Evolutionary conservation across 179 eudicot species (phyloP), one percentile per base, ranked within the genome.

Genomic region (Amaranthus tricolor): DNA sequence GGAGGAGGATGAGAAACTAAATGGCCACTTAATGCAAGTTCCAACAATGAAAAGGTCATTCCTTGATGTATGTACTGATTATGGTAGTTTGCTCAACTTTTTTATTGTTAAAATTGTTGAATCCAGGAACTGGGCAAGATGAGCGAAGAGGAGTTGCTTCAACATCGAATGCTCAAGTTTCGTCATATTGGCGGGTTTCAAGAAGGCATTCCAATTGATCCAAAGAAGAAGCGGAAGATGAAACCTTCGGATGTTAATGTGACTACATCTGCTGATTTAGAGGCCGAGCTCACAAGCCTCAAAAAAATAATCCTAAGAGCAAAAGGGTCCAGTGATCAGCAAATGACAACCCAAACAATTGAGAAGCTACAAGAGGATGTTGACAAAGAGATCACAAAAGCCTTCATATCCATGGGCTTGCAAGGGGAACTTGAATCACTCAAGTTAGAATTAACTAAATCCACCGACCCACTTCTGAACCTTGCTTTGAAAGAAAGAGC

Each of bases 331-430:
- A 43, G 56, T 8, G 77, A 66, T 54, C 83, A 80, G 40, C 40
- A 31, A 31, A 31, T 31, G 21, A 74, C 74, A 12, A 73, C 7
- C 61, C 48, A 73, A 56, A 59, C 71, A 47, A 48, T 83, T 24
- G 81, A 83, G 76, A 83, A 71, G 67, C 76, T 83, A 54, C 57
- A 74, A 71, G 62, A 80, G 44, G 83, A 83, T 61, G 72, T 83
- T 45, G 83, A 83, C 45, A 43, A 65, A 49, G 86, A 83, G 66
- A 70, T 80, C 9, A 80, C 76, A 45, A 77, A 77, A 12, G 77
- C 83, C 55, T 80, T 77, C 69, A 61, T 77, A 17, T 77, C 81
- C 17, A 83, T 83, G 86, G 86, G 86, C 57, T 69, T 83, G 72
- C 74, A 74, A 53, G 79, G 67, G 17, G 70, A 74, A 45, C 79